Evolutionary conservation across 495 filamentous ascomycete species (phyloP).

Genomic region (Glutinoglossum americanum): DNA sequence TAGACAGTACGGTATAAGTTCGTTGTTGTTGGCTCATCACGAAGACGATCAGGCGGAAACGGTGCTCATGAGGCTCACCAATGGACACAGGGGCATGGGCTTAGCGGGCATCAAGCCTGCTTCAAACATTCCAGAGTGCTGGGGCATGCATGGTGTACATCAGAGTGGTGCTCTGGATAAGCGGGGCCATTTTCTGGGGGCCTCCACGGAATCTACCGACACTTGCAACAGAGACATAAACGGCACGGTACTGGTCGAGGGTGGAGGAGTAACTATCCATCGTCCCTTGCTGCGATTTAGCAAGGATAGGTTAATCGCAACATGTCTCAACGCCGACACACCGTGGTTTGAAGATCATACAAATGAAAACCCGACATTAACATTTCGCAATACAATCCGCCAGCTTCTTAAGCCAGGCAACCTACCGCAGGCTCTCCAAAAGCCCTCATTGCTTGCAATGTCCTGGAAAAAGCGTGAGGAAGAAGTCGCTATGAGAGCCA

Average conservation of each 20-base stretch:
- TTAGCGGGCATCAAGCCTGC: conserved; percentile 44
- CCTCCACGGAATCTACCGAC: not conserved
- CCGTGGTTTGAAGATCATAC: conserved; percentile 69
- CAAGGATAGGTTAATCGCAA: conserved; percentile 50
- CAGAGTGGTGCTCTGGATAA: conserved; percentile 32
- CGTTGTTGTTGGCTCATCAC: conserved; percentile 63
- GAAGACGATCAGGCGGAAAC: conserved; percentile 77
- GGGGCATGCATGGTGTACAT: conserved; percentile 46
- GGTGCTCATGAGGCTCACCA: conserved; percentile 47
- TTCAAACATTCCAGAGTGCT: conserved; percentile 60
- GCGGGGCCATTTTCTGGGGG: not conserved
- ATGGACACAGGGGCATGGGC: conserved; percentile 37
- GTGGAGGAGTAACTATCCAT: conserved; percentile 46
- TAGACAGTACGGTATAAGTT: conserved; percentile 20
- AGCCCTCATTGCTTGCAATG: conserved; percentile 34
- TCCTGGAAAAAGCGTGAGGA: conserved; percentile 15
- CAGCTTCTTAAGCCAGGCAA: conserved; percentile 31
- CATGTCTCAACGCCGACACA: conserved; percentile 41
- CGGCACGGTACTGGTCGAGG: conserved; percentile 24
- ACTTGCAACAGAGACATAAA: not conserved
- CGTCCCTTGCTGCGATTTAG: conserved; percentile 54
- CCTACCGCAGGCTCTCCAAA: conserved; percentile 49
- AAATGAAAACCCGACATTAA: conserved; percentile 61
- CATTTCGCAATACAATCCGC: conserved; percentile 61
- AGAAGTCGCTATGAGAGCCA: not conserved